Conservation (phyloP, 257 asterid species). For the Petunia secreta region DNA sequence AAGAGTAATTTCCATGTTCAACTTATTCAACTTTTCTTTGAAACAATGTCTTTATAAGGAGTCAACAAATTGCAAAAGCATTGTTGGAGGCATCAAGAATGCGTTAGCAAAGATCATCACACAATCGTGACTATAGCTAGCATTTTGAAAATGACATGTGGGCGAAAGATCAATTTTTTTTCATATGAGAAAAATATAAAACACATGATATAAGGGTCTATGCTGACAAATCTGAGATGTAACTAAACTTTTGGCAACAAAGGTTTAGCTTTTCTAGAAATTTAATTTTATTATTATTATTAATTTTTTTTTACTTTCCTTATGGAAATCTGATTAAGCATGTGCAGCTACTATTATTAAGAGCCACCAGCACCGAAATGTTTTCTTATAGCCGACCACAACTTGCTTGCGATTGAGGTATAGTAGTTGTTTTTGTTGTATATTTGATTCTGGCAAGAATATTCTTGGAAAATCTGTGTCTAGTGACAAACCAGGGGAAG, state of each 20-base stretch:
- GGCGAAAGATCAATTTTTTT: not conserved
- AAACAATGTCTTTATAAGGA: not conserved
- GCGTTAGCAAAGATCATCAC: not conserved
- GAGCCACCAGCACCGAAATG: not conserved
- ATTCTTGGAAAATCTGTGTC: not conserved
- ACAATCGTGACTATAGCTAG: not conserved
- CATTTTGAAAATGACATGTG: not conserved
- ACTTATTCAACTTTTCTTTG: not conserved
- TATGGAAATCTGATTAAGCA: not conserved
- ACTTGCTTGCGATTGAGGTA: too few relatives aligned
- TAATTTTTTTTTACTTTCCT: too few relatives aligned
- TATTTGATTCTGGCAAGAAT: not conserved
- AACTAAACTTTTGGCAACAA: not conserved
- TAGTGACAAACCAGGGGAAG: not conserved
- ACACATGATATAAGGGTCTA: not conserved
- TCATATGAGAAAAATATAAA: not conserved
- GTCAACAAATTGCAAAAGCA: not conserved
- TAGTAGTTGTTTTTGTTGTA: not conserved
- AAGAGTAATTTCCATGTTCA: slow-evolving; percentile 3
- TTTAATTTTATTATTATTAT: not conserved
- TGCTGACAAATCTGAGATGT: not conserved
- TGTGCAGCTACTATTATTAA: not conserved
- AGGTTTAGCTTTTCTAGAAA: not conserved
- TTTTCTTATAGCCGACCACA: not conserved
- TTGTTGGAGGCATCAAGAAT: not conserved